Evolutionary conservation across 202 grass and related monocot species (phyloP).

Genomic region (Tripidium arundinaceum): DNA sequence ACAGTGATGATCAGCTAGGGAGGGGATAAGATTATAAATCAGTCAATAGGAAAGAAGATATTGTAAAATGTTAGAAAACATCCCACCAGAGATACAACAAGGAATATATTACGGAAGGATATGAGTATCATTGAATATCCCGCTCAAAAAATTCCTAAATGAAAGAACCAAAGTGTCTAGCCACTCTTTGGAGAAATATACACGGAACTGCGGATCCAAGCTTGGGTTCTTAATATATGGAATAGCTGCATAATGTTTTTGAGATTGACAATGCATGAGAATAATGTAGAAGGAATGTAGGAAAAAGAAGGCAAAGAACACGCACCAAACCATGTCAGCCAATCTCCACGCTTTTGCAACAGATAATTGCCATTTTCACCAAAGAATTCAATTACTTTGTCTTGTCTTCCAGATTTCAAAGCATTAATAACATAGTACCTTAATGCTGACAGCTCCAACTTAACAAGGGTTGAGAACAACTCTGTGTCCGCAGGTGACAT

Average conservation of each 20-base stretch:
- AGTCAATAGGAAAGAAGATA: background rate
- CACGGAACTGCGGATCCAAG: slow-evolving; percentile 87
- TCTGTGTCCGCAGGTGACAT: slow-evolving; percentile 60
- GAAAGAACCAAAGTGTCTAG: slow-evolving; percentile 74
- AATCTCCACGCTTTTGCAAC: slow-evolving; percentile 80
- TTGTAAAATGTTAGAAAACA: slow-evolving; percentile 13
- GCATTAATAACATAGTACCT: slow-evolving; percentile 76
- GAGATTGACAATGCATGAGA: slow-evolving; percentile 35
- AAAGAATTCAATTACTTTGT: slow-evolving; percentile 87
- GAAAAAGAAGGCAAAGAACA: slow-evolving; percentile 25
- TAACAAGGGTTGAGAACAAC: slow-evolving; percentile 54
- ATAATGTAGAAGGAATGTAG: slow-evolving; percentile 10
- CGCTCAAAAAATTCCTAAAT: slow-evolving; percentile 84
- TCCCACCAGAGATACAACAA: background rate
- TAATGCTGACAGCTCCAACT: slow-evolving; percentile 67
- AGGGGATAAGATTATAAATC: background rate
- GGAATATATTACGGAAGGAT: slow-evolving; percentile 51
- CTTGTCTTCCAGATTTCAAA: slow-evolving; percentile 66
- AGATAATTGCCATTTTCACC: slow-evolving; percentile 53
- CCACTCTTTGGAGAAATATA: slow-evolving; percentile 99
- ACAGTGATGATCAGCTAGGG: background rate
- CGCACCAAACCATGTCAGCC: slow-evolving; percentile 84
- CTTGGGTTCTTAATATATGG: slow-evolving; percentile 79
- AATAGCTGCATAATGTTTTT: slow-evolving; percentile 68
- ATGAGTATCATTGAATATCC: slow-evolving; percentile 93